Base-by-base conservation (phyloP, 768 basidiomycete species). In the Suillus luteus region DNA sequence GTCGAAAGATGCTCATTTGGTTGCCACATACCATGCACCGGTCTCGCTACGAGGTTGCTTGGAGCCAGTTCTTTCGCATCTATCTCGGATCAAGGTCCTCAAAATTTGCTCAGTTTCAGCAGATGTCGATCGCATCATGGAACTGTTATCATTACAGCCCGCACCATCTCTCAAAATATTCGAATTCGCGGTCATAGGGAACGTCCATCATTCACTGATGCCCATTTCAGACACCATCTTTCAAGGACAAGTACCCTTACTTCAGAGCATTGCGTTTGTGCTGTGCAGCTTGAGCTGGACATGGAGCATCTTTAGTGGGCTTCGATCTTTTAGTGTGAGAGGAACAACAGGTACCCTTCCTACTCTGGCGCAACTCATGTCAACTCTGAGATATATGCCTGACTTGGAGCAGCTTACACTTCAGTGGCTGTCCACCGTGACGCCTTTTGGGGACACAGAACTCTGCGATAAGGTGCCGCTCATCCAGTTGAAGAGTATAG, bases 1-100 rank as follows among this genome's bases (percentile, higher is more conserved):
- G 27, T 82, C 81, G 0, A 81, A 79, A 61, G 75, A 69, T 71
- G 77, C 78, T 14, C 69, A 72, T 41, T 41, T 62, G n/a, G 55
- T 62, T 22, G 37, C 27, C 49, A 41, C 27, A 19, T 41, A 17
- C 35, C 38, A 70, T 82, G 73, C 31, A 66, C 71, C 11, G 71
- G 70, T 65, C 57, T 70, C 17, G 1, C 38, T 73, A 68, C 62
- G 61, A 69, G 8, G 73, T 72, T 15, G 77, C 71, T 11, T 38
- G 69, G 71, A 51, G 67, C 71, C 37, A 66, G 70, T 22, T 68
- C 74, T 48, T 66, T 77, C 62, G 62, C 66, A 49, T 75, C 76
- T 51, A 67, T 72, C 1, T 66, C 73, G 55, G 75, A 77, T 51
- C 70, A 62, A 57, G 72, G 73, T 54, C 62, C 72, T 38, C 68